Conservation (phyloP, 352 stramenopile species). For the Achlya hypogyna region DNA sequence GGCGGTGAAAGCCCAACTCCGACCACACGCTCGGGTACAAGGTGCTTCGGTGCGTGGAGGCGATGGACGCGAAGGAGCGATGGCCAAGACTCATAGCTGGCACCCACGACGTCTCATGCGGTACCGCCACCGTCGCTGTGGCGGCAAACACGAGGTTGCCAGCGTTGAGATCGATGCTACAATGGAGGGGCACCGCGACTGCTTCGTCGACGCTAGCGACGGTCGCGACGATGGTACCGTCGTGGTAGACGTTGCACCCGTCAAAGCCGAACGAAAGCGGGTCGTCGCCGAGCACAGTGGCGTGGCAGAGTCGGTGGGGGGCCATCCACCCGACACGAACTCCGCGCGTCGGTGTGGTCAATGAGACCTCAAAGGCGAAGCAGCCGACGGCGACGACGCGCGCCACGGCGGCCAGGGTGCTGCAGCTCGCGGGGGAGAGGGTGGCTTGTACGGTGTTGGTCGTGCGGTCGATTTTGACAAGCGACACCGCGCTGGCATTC, state of each 20-base stretch:
- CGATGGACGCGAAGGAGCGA: background rate
- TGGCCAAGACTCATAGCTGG: background rate
- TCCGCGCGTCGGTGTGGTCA: background rate
- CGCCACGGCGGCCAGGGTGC: background rate
- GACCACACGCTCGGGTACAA: constrained; percentile 3
- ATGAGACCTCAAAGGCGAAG: background rate
- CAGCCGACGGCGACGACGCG: background rate
- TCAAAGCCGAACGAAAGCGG: constrained; percentile 12
- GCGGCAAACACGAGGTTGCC: background rate
- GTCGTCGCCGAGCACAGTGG: constrained; percentile 2
- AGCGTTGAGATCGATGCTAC: background rate
- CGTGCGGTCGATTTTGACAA: background rate
- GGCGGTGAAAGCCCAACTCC: background rate
- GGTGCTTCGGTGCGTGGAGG: background rate
- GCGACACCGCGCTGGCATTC: background rate
- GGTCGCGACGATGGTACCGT: background rate
- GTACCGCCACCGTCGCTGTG: background rate
- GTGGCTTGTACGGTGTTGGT: background rate
- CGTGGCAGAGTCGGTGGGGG: background rate
- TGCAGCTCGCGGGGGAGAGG: background rate
- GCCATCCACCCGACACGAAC: constrained; percentile 13
- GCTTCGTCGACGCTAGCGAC: background rate
- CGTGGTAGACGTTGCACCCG: background rate
- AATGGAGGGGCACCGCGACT: too few relatives aligned
- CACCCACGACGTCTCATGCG: background rate